Evolutionary conservation across 768 basidiomycete species (phyloP).

Genomic region (Kwoniella europaea): DNA sequence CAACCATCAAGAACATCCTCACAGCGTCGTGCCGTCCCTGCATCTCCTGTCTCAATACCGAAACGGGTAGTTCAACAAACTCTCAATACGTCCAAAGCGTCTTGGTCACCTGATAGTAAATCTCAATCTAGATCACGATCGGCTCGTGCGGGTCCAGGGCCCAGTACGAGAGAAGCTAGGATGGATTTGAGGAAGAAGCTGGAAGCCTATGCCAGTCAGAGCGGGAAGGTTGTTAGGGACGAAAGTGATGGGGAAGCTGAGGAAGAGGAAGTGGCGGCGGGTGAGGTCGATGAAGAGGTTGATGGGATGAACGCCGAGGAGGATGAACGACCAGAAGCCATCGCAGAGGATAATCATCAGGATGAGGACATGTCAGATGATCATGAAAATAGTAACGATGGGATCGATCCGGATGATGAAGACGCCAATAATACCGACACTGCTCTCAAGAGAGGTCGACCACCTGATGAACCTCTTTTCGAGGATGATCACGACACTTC

Average conservation of each 20-base stretch:
- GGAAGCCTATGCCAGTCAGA: slow-evolving; percentile 64
- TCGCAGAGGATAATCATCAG: background rate
- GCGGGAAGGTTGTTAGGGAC: background rate
- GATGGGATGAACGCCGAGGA: background rate
- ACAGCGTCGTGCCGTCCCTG: slow-evolving; percentile 10
- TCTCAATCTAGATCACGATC: background rate
- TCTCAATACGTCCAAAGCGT: slow-evolving; percentile 64
- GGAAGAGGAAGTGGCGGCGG: background rate
- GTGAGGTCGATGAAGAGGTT: background rate
- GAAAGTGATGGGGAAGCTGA: background rate
- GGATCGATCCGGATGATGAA: background rate
- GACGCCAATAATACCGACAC: background rate
- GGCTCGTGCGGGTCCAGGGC: slow-evolving; percentile 22
- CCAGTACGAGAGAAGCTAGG: slow-evolving; percentile 45
- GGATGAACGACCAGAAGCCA: background rate
- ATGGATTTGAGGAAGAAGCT: slow-evolving; percentile 62
- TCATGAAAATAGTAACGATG: background rate
- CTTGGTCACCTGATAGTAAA: slow-evolving; percentile 59
- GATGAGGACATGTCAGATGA: slow-evolving; percentile 2
- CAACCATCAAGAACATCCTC: slow-evolving; percentile 5
- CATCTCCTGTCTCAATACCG: background rate
- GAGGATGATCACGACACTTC: slow-evolving; percentile 36
- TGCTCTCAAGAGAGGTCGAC: background rate
- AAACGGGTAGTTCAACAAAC: slow-evolving; percentile 60
- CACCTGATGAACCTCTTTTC: slow-evolving; percentile 41